Evolutionary conservation across 805 yeast species (phyloP).

Genomic region (Brettanomyces sp.): DNA sequence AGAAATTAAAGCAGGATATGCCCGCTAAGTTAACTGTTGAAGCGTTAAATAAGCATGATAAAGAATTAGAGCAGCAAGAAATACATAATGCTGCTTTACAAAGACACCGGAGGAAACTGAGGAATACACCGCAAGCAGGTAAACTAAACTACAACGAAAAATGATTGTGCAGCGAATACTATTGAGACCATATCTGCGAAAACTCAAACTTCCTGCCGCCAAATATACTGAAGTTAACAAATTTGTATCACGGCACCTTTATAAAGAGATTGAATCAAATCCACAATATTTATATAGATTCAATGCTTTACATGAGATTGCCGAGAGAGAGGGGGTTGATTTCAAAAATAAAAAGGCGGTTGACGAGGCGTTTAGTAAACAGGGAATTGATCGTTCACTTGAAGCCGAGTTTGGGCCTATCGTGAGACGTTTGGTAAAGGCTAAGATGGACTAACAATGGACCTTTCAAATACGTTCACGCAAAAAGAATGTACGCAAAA

Average conservation of each 20-base stretch:
- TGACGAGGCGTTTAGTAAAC: slow-evolving; percentile 1
- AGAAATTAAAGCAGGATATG: no score
- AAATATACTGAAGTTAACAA: slow-evolving; percentile 53
- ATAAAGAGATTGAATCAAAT: slow-evolving; percentile 22
- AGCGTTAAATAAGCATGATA: slow-evolving; percentile 2
- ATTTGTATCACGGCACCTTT: slow-evolving; percentile 50
- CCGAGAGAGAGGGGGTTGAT: slow-evolving; percentile 20
- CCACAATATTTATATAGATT: slow-evolving; percentile 14
- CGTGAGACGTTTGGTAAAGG: slow-evolving; percentile 1
- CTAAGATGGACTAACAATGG: slow-evolving; percentile 2
- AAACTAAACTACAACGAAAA: slow-evolving; percentile 30
- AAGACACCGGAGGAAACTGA: neutral
- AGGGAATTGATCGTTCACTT: slow-evolving; percentile 3
- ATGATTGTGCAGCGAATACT: slow-evolving; percentile 43
- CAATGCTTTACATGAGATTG: slow-evolving; percentile 19
- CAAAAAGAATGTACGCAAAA: no score
- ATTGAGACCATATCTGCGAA: slow-evolving; percentile 44
- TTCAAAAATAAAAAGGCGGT: slow-evolving; percentile 6
- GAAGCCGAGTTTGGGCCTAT: slow-evolving; percentile 11
- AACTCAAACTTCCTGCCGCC: slow-evolving; percentile 20
- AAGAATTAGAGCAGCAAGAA: neutral
- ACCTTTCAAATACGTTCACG: no score
- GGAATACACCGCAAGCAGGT: neutral
- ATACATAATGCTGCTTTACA: neutral
- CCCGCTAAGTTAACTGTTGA: neutral